These are phyloP conservation scores for Amaranthus tricolor DNA, from an alignment of 179 eudicot species.

Conservation along the genomic window DNA sequence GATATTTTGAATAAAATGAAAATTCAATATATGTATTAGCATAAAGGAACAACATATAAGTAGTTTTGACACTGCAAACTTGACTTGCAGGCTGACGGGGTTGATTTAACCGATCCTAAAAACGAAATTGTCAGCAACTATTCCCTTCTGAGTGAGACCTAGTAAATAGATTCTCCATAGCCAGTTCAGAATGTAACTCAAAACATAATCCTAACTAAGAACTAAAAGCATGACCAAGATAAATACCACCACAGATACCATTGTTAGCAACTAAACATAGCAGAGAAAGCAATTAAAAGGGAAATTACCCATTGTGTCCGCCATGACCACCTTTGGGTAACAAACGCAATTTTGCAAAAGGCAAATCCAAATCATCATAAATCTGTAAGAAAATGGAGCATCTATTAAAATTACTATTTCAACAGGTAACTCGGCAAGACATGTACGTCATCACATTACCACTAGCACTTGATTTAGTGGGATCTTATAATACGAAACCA, in stretches of 20 bases:
- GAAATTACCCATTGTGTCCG: conserved; percentile 89
- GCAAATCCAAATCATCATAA: conserved; percentile 87
- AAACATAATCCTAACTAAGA: neutral
- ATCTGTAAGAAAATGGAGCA: conserved; percentile 43
- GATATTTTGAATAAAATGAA: neutral
- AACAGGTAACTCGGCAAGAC: neutral
- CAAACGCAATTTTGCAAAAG: conserved; percentile 81
- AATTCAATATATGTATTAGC: neutral
- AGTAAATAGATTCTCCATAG: neutral
- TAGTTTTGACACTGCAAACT: conserved; percentile 5
- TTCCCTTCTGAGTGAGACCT: neutral
- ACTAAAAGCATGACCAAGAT: neutral
- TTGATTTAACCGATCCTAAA: neutral
- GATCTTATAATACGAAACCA: conserved; percentile 87
- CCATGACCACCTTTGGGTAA: conserved; percentile 99
- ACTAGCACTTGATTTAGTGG: conserved; percentile 88
- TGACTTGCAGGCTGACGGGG: neutral
- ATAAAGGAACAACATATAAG: neutral
- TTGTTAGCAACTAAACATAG: neutral
- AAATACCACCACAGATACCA: neutral
- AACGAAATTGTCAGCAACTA: neutral
- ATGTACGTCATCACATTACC: conserved; percentile 45
- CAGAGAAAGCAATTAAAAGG: conserved; percentile 1
- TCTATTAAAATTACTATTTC: conserved; percentile 11
- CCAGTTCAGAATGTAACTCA: neutral